Conservation (phyloP, 495 filamentous ascomycete genomes). For the Xylaria sp. region DNA sequence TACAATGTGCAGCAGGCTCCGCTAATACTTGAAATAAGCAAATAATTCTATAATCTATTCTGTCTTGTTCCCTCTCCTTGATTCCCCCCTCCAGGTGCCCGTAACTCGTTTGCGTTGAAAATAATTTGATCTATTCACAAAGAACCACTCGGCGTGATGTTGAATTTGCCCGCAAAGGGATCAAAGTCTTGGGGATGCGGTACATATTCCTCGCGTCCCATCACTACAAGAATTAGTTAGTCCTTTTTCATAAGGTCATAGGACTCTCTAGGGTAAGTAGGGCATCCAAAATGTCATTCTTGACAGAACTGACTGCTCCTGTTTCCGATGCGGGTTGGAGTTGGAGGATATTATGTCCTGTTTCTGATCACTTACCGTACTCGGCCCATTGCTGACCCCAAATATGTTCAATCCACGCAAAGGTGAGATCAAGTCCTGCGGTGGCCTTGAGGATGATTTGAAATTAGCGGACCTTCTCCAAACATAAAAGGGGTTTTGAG, state of each 20-base stretch:
- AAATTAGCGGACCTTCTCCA: not conserved
- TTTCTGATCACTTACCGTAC: not conserved
- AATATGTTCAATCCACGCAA: conserved; percentile 16
- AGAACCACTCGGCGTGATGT: conserved; percentile 14
- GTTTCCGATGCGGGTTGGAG: no score
- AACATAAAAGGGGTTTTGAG: not conserved
- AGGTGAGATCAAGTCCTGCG: conserved; percentile 6
- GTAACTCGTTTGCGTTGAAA: not conserved
- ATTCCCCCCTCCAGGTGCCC: not conserved
- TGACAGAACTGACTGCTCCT: not conserved
- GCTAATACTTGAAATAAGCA: no score
- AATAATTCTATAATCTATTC: not conserved
- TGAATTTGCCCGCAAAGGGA: conserved; percentile 4
- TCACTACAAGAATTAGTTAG: not conserved
- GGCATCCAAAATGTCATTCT: not conserved
- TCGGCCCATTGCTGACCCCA: not conserved
- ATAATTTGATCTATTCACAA: not conserved
- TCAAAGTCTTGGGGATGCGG: conserved; percentile 9
- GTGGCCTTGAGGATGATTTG: not conserved
- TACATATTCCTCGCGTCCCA: conserved; percentile 4
- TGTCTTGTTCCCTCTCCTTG: not conserved
- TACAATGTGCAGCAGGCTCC: not conserved
- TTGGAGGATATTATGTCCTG: no score
- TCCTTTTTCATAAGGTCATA: not conserved
- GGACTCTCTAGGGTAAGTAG: not conserved